Conservation (phyloP, 805 yeast species). For the Suhomyces canberraensis region DNA sequence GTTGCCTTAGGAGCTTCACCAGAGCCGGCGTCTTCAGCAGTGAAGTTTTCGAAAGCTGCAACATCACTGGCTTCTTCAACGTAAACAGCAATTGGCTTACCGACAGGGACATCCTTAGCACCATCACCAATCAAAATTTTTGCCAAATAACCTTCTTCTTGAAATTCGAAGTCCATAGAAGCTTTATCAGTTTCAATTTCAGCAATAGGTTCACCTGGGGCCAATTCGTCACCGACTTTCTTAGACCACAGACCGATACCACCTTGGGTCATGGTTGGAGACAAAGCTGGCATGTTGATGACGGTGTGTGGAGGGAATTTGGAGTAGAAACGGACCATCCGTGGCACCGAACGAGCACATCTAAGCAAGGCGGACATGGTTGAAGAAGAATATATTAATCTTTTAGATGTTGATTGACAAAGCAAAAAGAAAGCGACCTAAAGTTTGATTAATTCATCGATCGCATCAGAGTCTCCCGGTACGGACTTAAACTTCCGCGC, state of each 20-base stretch:
- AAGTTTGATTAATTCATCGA: constrained; percentile 6
- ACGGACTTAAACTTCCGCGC: constrained; percentile 5
- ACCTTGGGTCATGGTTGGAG: constrained; percentile 99
- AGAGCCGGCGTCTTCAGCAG: constrained; percentile 73
- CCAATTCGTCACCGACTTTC: constrained; percentile 79
- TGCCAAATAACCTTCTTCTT: constrained; percentile 92
- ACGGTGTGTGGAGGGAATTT: constrained; percentile 79
- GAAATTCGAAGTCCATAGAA: constrained; percentile 96
- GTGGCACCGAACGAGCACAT: constrained; percentile 26
- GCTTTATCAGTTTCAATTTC: constrained; percentile 98
- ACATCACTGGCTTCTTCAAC: constrained; percentile 86
- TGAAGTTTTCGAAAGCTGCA: constrained; percentile 81
- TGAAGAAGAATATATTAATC: neutral
- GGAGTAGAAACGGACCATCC: constrained; percentile 40
- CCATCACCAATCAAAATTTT: constrained; percentile 83
- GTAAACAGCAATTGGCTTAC: constrained; percentile 94
- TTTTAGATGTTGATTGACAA: neutral
- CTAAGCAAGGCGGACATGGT: constrained; percentile 37
- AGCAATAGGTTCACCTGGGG: constrained; percentile 92
- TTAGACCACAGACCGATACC: constrained; percentile 87
- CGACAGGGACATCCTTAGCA: constrained; percentile 86
- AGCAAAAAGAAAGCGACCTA: neutral
- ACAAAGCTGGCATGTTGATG: constrained; percentile 96
- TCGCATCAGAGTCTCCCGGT: constrained; percentile 9
- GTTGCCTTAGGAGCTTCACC: constrained; percentile 36